Percentiles rank a stretch among this genome's conserved stretches.
Evolutionary conservation across 345 rosid species (phyloP).

Genomic region (Schrenkiella parvula): DNA sequence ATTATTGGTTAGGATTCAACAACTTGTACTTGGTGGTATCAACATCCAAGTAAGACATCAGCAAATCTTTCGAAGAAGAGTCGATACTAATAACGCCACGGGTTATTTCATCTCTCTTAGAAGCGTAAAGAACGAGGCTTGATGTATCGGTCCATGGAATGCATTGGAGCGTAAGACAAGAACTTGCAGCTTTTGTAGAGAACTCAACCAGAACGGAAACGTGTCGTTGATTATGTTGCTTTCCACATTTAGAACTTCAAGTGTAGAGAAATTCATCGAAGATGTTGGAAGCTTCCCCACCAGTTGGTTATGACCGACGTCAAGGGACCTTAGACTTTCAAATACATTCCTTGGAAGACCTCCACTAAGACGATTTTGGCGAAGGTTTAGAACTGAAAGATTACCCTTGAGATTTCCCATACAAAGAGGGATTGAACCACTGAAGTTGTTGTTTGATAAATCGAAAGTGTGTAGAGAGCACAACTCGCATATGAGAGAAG

Average conservation of each 20-base stretch:
- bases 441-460: not conserved
- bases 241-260: conserved; percentile 7
- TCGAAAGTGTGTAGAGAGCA: not conserved
- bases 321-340: conserved; percentile 1
- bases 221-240: not conserved
- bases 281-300: conserved; percentile 27
- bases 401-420: not conserved
- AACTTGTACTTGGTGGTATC: conserved; percentile 17
- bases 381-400: not conserved
- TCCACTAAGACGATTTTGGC: not conserved
- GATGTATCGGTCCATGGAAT: not conserved
- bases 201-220: not conserved
- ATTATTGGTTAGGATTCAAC: not conserved
- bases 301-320: conserved; percentile 21
- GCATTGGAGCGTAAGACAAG: not conserved
- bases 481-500: not conserved
- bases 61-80: conserved; percentile 20
- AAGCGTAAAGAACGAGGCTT: not conserved
- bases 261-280: not conserved
- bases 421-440: not conserved
- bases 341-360: not conserved
- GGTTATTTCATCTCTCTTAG: conserved; percentile 23
- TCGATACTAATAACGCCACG: not conserved
- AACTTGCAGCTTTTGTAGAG: not conserved
- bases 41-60: conserved; percentile 22